Conservation (phyloP, 176 grass and related monocot species). For the Carex littledalei region DNA sequence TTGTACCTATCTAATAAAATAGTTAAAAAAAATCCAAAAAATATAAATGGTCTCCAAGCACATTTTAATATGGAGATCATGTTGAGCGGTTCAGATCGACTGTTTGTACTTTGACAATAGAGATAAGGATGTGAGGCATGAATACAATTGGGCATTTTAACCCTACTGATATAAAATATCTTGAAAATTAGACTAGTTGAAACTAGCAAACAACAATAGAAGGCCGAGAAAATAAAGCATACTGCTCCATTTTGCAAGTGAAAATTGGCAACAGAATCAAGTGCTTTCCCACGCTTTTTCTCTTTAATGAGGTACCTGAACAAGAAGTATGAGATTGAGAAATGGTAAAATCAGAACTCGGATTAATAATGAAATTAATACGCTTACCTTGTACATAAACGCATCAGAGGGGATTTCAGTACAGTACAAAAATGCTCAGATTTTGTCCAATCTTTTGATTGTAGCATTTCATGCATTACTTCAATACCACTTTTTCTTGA, state of each 20-base stretch:
- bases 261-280: conserved; percentile 88
- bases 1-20: no score
- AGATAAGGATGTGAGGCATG: no score
- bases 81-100: no score
- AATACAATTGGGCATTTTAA: no score
- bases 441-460: conserved; percentile 57
- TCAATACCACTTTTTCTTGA: conserved; percentile 55
- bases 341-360: background rate
- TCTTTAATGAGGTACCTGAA: conserved; percentile 78
- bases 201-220: background rate
- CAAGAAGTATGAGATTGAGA: background rate
- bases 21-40: no score
- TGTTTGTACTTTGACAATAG: no score
- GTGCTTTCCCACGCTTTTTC: conserved; percentile 87
- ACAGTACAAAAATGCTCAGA: conserved; percentile 53
- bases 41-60: no score
- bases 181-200: background rate
- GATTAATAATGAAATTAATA: background rate
- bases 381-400: conserved; percentile 77
- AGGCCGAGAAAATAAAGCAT: conserved; percentile 21
- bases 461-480: conserved; percentile 64
- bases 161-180: background rate
- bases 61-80: no score
- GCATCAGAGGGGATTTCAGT: conserved; percentile 66
- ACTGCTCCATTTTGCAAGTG: conserved; percentile 99